A percentile compares a stretch with the other conserved stretches of the same genome.
These are phyloP conservation scores for Lactuca sativa DNA, from an alignment of 129 eudicot species.

Conservation along the genomic window DNA sequence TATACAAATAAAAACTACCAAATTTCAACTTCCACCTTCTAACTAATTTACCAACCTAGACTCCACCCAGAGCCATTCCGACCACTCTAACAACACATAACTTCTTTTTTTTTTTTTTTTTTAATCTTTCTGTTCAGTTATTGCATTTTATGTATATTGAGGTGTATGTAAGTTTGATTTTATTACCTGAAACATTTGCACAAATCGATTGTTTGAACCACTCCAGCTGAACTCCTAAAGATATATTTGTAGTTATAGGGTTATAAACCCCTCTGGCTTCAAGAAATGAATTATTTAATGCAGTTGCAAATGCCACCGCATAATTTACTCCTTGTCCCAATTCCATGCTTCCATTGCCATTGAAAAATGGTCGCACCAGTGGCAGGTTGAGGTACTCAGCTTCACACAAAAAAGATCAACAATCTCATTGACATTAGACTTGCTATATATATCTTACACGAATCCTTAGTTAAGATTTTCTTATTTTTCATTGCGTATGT, in stretches of 20 bases:
- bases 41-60: no score
- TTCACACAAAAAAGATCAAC: not conserved
- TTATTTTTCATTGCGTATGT: no score
- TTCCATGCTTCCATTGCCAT: constrained; percentile 3
- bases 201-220: constrained; percentile 37
- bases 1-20: no score
- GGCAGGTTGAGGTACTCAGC: constrained; percentile 34
- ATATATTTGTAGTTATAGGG: constrained; percentile 18
- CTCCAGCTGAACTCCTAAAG: constrained; percentile 27
- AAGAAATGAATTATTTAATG: constrained; percentile 22
- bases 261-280: constrained; percentile 19
- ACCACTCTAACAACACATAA: not conserved
- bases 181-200: constrained; percentile 28
- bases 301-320: constrained; percentile 30
- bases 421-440: not conserved
- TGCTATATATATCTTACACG: not conserved
- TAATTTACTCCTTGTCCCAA: constrained; percentile 29
- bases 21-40: no score
- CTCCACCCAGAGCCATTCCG: no score
- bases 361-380: constrained; percentile 33
- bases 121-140: not conserved
- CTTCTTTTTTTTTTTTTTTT: no score
- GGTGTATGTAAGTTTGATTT: not conserved
- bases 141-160: no score
- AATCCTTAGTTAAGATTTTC: no score